Conservation (phyloP, 352 stramenopile species). For the Globisporangium lucens region DNA sequence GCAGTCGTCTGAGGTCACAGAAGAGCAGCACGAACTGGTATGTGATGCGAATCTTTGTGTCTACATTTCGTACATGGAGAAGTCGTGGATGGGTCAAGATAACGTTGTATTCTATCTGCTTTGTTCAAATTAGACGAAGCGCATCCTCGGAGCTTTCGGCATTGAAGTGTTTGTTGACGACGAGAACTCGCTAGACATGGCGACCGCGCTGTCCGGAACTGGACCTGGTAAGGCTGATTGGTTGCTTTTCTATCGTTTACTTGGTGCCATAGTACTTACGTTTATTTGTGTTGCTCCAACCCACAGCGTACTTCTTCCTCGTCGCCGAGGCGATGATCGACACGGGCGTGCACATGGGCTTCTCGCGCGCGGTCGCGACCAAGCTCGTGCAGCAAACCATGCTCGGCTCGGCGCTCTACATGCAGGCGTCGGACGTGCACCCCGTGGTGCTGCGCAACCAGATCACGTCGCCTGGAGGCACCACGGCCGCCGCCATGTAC, state of each 20-base stretch:
- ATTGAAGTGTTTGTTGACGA: slow-evolving; percentile 93
- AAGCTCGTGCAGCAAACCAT: slow-evolving; percentile 95
- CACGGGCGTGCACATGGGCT: slow-evolving; percentile 94
- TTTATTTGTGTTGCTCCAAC: background rate
- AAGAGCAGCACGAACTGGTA: slow-evolving; percentile 65
- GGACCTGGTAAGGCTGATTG: slow-evolving; percentile 58
- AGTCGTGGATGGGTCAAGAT: background rate
- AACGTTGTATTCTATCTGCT: background rate
- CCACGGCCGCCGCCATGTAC: slow-evolving; percentile 93
- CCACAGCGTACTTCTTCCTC: slow-evolving; percentile 93
- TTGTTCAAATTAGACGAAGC: slow-evolving; percentile 47
- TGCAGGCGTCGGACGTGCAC: slow-evolving; percentile 89
- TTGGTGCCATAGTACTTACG: no score
- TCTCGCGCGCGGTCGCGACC: slow-evolving; percentile 90
- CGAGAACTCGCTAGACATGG: slow-evolving; percentile 94
- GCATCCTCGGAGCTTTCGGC: slow-evolving; percentile 89
- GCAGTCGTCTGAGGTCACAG: slow-evolving; percentile 69
- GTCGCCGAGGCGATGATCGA: slow-evolving; percentile 96
- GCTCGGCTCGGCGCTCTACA: slow-evolving; percentile 91
- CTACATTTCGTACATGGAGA: no score
- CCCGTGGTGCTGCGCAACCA: slow-evolving; percentile 92
- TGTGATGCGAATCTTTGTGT: background rate
- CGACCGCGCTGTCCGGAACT: slow-evolving; percentile 91
- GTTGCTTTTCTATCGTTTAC: no score
- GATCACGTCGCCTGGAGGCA: slow-evolving; percentile 93